Evolutionary conservation across 305 asterid species (phyloP), one percentile per base, ranked within the genome.

Genomic region (Rubia peregrina): DNA sequence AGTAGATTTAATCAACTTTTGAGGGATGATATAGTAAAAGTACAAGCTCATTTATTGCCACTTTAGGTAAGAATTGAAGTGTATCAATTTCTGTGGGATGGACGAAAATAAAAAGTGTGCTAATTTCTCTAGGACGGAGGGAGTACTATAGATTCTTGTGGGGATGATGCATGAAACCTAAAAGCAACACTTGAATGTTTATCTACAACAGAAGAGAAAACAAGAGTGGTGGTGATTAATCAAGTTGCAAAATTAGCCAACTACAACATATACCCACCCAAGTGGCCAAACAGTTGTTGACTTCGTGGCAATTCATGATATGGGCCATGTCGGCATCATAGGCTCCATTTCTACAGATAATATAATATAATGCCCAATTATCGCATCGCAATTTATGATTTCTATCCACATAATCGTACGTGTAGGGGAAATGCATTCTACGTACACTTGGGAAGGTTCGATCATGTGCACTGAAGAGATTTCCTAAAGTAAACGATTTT

Each of bases 121-220:
- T n/a, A n/a, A n/a, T n/a, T n/a, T n/a, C n/a, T n/a, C n/a, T n/a
- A n/a, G n/a, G n/a, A n/a, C n/a, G n/a, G n/a, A n/a, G n/a, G n/a
- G n/a, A n/a, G 30, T 26, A 26, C 43, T n/a, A 9, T 44, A 13
- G 62, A 57, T 57, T 0, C 9, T 9, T 8, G 11, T 63, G 42
- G 48, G 67, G 16, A 57, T 19, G 61, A 56, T 36, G 70, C 44
- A n/a, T 17, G 10, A 19, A 38, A 30, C 67, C 24, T 38, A 11
- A 49, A 43, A 19, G 65, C 21, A 56, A 51, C 14, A 11, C 38
- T 42, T 65, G 46, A 71, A 80, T 75, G 77, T 74, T 80, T 83
- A 85, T 85, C 87, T 79, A 41, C 74, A 76, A 74, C 69, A 67
- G 51, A 74, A 78, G 76, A 76, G 2, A 26, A 71, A 71, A 75